A percentile compares a stretch with the other conserved stretches of the same genome.
Conservation (phyloP, 805 yeast genomes). For the Hanseniaspora meyeri region DNA sequence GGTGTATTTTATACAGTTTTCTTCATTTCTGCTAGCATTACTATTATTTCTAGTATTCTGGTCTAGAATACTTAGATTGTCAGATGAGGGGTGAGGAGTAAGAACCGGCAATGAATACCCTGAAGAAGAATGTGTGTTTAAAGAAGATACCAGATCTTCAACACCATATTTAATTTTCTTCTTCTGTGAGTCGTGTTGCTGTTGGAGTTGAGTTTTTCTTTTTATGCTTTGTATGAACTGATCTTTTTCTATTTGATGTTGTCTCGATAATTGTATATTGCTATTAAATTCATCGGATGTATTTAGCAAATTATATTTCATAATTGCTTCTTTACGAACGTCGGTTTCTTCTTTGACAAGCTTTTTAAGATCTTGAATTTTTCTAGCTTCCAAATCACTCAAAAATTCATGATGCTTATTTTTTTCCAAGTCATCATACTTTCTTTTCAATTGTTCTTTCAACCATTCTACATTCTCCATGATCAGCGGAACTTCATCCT, state of each 20-base stretch:
- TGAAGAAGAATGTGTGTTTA: neutral
- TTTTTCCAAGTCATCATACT: neutral
- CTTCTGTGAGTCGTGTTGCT: neutral
- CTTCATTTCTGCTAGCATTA: neutral
- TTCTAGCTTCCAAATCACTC: neutral
- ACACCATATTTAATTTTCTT: slow-evolving; percentile 11
- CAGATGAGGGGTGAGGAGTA: slow-evolving; percentile 7
- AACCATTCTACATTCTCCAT: slow-evolving; percentile 24
- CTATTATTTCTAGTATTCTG: no score
- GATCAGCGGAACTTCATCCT: slow-evolving; percentile 26
- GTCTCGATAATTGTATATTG: slow-evolving; percentile 2
- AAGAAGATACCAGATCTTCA: slow-evolving; percentile 13
- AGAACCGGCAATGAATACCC: slow-evolving; percentile 6
- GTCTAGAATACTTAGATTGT: neutral
- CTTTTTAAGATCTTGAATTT: neutral
- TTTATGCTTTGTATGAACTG: slow-evolving; percentile 9
- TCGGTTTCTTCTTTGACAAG: slow-evolving; percentile 3
- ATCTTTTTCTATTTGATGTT: slow-evolving; percentile 9
- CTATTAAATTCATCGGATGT: neutral
- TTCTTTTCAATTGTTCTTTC: slow-evolving; percentile 18
- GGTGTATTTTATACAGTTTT: neutral
- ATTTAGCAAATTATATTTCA: neutral
- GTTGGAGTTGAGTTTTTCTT: neutral
- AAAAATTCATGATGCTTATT: neutral
- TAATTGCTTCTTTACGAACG: neutral